Base-by-base conservation (phyloP, 2,329 filamentous ascomycete species). In the Dryadomyces sulphureus region DNA sequence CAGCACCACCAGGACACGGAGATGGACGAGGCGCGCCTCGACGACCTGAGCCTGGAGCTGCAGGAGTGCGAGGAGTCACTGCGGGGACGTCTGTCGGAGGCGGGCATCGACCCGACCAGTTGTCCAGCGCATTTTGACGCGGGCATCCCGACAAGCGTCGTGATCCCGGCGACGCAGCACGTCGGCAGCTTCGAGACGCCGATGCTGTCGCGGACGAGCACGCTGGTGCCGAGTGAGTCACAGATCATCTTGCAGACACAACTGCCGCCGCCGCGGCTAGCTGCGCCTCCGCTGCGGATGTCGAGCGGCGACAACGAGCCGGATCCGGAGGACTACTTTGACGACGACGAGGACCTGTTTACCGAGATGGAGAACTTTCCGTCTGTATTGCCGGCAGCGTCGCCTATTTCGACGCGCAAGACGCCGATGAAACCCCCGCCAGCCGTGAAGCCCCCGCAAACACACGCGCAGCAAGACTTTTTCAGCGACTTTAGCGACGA, bases 241-340 rank as follows among this genome's bases (percentile, higher is more conserved):
- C 68, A 77, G 49, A 62, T 74, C 17, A 65, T 75, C 19, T 63
- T 67, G 19, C 72, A 75, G 53, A 75, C 72, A 1, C 72, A 75
- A 46, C 53, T 69, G 4, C 45, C 51, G 1, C 25, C 40, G 16
- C 45, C 45, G 27, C 7, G 27, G 27, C 32, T 7, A 22, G n/a
- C 21, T 20, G 7, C 17, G n/a, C n/a, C n/a, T n/a, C n/a, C n/a
- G n/a, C n/a, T n/a, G n/a, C 22, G 19, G n/a, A 19, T 20, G 20
- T 8, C 20, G 7, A 27, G 6, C 3, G 3, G 9, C 11, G 24
- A 47, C 19, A 47, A 41, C 24, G 34, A 48, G 32, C 49, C 50
- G 4, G 54, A n/a, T n/a, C n/a, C n/a, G n/a, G n/a, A n/a, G n/a
- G n/a, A 55, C 17, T 48, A 54, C 7, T 52, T 57, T 30, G 53